Percentiles rank a stretch among this genome's conserved stretches.
Evolutionary conservation across 1,139 yeast species (phyloP).

Genomic region (Candida sojae): DNA sequence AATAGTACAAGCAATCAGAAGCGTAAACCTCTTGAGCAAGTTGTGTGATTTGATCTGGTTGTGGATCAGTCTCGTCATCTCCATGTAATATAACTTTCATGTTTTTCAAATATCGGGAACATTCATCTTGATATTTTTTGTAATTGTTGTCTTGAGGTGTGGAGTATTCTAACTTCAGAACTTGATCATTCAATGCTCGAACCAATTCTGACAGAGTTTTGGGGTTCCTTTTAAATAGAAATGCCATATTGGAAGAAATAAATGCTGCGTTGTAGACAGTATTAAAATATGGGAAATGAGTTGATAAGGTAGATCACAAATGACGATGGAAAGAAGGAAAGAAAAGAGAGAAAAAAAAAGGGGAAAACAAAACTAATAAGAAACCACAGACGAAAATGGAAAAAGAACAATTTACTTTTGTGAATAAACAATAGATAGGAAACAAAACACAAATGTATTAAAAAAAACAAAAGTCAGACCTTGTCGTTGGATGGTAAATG

Average conservation of each 20-base stretch:
- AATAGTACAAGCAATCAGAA: constrained; percentile 65
- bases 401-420: neutral
- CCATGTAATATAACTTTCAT: constrained; percentile 73
- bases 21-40: constrained; percentile 75
- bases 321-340: neutral
- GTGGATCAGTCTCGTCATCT: constrained; percentile 67
- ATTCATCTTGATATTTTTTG: constrained; percentile 74
- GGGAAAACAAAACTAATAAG: neutral
- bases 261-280: neutral
- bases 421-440: too few species aligned
- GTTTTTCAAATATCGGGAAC: constrained; percentile 66
- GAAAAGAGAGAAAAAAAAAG: neutral
- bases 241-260: constrained; percentile 59
- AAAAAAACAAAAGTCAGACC: neutral
- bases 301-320: neutral
- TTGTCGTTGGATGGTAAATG: neutral
- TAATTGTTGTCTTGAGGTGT: constrained; percentile 51
- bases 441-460: neutral
- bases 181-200: constrained; percentile 71
- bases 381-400: neutral
- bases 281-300: neutral
- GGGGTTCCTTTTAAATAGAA: constrained; percentile 88
- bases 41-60: constrained; percentile 73
- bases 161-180: constrained; percentile 57
- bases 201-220: constrained; percentile 87